Conservation (phyloP, 176 grass and related monocot species). For the Aegilops sharonensis region DNA sequence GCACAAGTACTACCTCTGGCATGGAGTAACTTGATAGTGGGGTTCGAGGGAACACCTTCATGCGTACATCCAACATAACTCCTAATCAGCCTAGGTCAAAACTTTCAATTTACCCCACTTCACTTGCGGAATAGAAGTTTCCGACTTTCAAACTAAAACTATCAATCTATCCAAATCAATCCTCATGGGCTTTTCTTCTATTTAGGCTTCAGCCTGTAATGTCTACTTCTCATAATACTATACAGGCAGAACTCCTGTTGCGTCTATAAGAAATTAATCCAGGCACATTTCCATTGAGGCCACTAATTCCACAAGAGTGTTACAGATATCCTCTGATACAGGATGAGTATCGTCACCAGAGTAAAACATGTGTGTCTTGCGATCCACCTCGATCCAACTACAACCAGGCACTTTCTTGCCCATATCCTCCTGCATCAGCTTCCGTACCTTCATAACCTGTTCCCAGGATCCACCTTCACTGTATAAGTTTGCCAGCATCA, state of each 20-base stretch:
- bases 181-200: not conserved
- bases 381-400: conserved; percentile 73
- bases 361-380: conserved; percentile 59
- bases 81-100: conserved; percentile 1
- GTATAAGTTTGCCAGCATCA: conserved; percentile 82
- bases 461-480: conserved; percentile 77
- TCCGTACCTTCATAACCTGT: conserved; percentile 61
- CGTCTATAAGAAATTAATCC: not conserved
- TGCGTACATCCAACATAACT: not conserved
- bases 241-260: not conserved
- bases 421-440: conserved; percentile 41
- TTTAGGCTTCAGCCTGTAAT: not conserved
- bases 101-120: conserved; percentile 16
- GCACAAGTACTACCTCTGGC: not conserved
- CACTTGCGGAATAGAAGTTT: not conserved
- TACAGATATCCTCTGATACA: conserved; percentile 63
- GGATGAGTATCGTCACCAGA: conserved; percentile 61
- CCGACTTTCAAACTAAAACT: not conserved
- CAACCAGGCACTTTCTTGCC: conserved; percentile 73
- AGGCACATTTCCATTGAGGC: conserved; percentile 50
- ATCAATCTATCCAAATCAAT: not conserved
- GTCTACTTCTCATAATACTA: not conserved
- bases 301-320: conserved; percentile 50
- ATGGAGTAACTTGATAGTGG: not conserved
- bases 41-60: conserved; percentile 1